phyloP scores from a whole-genome alignment of 78 protist species.

The Dictyostelium intermedium region DNA sequence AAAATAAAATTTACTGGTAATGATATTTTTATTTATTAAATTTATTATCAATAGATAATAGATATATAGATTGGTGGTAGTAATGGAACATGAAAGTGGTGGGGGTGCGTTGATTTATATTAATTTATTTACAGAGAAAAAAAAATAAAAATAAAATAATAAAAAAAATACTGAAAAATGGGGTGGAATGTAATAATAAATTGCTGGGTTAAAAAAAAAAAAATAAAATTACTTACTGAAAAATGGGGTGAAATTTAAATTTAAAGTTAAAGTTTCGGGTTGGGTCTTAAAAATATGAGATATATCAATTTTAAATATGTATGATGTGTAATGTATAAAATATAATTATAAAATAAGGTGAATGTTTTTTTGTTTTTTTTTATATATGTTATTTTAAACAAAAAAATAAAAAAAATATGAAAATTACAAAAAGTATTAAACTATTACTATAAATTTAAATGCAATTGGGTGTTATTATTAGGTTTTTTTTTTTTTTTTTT shows the following conservation, averaged over 20 bases:
- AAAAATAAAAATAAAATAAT: background rate
- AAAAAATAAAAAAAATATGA: background rate
- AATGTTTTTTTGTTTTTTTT: background rate
- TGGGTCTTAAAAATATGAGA: background rate
- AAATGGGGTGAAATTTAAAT: background rate
- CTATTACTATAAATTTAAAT: background rate
- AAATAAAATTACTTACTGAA: background rate
- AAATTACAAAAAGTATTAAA: conserved; percentile 2
- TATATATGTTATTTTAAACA: too few species aligned
- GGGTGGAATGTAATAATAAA: background rate
- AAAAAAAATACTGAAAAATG: background rate
- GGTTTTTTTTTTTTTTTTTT: background rate
- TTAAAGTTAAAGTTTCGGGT: background rate
- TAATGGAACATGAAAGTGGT: conserved; percentile 2
- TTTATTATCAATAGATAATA: background rate
- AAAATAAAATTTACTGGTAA: background rate
- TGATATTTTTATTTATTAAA: background rate
- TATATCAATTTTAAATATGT: background rate
- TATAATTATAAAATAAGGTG: background rate
- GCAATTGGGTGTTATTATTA: background rate
- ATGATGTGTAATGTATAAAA: background rate
- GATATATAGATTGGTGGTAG: background rate
- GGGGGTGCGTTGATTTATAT: background rate
- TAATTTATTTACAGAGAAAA: background rate
- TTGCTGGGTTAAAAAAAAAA: background rate